Percentiles rank a stretch among this genome's conserved stretches.
Evolutionary conservation across 2,329 filamentous ascomycete species (phyloP).

Genomic region (Teratosphaeria nubilosa): DNA sequence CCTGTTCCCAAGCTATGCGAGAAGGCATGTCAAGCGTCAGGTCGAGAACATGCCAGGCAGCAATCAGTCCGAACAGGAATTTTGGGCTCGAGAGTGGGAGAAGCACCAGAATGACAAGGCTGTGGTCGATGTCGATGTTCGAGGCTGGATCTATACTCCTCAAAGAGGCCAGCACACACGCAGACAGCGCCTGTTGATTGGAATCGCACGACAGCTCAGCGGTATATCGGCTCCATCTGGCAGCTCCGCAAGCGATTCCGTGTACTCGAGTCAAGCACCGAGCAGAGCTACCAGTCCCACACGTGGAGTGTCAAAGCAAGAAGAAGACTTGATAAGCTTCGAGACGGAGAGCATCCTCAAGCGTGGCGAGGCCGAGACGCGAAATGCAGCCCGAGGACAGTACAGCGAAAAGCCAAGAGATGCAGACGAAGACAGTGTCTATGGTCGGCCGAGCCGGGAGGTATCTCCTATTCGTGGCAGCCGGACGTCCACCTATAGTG

Average conservation of each 20-base stretch:
- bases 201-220: conserved; percentile 75
- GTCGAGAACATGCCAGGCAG: conserved; percentile 2
- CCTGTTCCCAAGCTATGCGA: conserved; percentile 86
- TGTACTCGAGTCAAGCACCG: conserved; percentile 10
- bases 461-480: conserved; percentile 12
- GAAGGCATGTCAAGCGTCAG: conserved; percentile 52
- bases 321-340: conserved; percentile 58
- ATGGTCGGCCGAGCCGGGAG: conserved; percentile 21
- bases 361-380: conserved; percentile 58
- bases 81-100: conserved; percentile 71
- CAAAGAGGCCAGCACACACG: conserved; percentile 75
- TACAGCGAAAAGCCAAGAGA: conserved; percentile 59
- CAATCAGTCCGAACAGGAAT: conserved; percentile 38
- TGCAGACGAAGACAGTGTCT: conserved; percentile 31
- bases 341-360: conserved; percentile 70
- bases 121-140: conserved; percentile 84
- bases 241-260: background rate
- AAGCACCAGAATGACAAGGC: conserved; percentile 71
- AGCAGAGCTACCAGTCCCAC: conserved; percentile 36
- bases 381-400: conserved; percentile 52
- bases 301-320: conserved; percentile 30
- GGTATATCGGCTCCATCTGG: conserved; percentile 63
- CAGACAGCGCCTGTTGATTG: conserved; percentile 77
- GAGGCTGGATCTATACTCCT: conserved; percentile 89
- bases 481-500: conserved; percentile 8